Evolutionary conservation across 208 protist genomes (phyloP).

Genomic region (Acanthamoeba castellanii): DNA sequence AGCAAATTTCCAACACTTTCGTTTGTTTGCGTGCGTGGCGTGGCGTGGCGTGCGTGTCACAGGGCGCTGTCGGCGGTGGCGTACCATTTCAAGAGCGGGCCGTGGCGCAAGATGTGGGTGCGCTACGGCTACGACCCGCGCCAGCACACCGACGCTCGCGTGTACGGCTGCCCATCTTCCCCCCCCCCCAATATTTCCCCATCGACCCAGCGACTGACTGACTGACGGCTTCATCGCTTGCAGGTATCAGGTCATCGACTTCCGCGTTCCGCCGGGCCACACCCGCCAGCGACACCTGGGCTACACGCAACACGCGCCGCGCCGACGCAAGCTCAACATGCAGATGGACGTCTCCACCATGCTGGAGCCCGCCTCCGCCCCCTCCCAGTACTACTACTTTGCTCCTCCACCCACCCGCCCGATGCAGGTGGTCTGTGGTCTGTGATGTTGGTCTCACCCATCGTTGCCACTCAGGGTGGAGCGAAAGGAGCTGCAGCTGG

Average conservation of each 20-base stretch:
- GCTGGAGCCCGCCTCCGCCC: not conserved
- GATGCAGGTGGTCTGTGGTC: not conserved
- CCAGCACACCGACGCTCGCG: not conserved
- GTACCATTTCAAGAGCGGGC: constrained; percentile 33
- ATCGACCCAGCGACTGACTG: too few relatives aligned
- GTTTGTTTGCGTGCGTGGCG: not conserved
- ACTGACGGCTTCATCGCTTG: not conserved
- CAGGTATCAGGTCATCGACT: constrained; percentile 59
- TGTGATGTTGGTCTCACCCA: not conserved
- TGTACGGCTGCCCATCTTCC: not conserved
- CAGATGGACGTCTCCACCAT: constrained; percentile 40
- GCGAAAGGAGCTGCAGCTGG: constrained; percentile 22
- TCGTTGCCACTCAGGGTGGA: not conserved
- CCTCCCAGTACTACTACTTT: not conserved
- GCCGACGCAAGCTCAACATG: not conserved
- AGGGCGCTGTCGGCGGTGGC: not conserved
- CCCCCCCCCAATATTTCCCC: not conserved
- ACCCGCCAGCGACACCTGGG: not conserved
- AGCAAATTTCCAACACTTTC: too few relatives aligned
- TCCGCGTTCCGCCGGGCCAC: not conserved
- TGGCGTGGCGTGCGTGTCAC: not conserved
- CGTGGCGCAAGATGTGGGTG: constrained; percentile 5
- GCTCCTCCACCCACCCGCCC: not conserved
- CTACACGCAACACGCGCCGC: not conserved
- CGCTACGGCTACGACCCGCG: constrained; percentile 40